Evolutionary conservation across 2,329 filamentous ascomycete genomes (phyloP), one percentile per base, ranked within the genome.

Genomic region (Arthrobotrys sphaeroides): DNA sequence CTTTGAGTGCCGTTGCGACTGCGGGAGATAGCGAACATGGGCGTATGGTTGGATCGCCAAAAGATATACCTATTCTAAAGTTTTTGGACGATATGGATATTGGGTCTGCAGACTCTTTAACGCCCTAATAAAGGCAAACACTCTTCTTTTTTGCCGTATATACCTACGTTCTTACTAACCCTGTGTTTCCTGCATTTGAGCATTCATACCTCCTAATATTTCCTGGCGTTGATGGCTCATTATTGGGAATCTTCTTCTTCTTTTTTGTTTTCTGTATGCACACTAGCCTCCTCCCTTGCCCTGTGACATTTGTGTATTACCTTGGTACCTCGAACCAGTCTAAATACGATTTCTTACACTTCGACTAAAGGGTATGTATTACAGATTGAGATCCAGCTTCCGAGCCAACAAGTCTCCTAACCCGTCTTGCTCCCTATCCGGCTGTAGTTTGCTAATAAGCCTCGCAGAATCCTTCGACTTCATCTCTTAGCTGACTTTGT

Each of bases 81-180:
- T 65, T 64, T 20, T 33, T 75, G n/a, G 72, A 75, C 22, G 72
- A 75, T 28, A 75, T 75, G 72, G 72, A 75, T 51, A 69, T 69
- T 26, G 64, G 64, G 3, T 16, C 47, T n/a, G n/a, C n/a, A n/a
- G n/a, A n/a, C n/a, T 10, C 24, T 33, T 42, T 33, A 26, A 64
- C 38, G 1, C 42, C 16, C n/a, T n/a, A n/a, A n/a, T n/a, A n/a
- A n/a, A n/a, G n/a, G n/a, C n/a, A n/a, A n/a, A n/a, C n/a, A n/a
- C n/a, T n/a, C n/a, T n/a, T 51, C 53, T n/a, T 64, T n/a, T 62
- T 16, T 7, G n/a, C n/a, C n/a, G 18, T 47, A 55, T 18, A 24
- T 28, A 36, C 31, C 20, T 26, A 24, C 43, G 13, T 28, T 45
- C 67, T 59, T 60, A 36, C 59, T 24, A 40, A 45, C 43, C 43